Evolutionary conservation across 2,329 filamentous ascomycete genomes (phyloP), one percentile per base, ranked within the genome.

Genomic region (Sporothrix variecibatus): DNA sequence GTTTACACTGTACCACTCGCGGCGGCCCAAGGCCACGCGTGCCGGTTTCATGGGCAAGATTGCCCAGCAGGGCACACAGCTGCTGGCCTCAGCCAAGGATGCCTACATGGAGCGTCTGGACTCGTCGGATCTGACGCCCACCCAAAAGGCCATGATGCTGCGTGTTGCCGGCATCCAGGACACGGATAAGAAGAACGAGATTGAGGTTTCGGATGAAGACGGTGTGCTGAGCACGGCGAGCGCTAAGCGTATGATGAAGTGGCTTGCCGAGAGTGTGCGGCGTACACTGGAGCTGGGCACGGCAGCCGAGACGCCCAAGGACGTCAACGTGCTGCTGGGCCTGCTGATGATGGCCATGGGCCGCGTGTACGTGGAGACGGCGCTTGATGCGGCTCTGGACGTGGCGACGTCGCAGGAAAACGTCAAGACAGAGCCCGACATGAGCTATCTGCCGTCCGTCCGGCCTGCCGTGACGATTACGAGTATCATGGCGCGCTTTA

Each of bases 201-300:
- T 97, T 74, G 95, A 97, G 80, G 93, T 98, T 43, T 91, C 92
- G 0, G 96, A 98, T 75, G 91, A 95, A 80, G 95, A 99, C 79
- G 96, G 96, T 46, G 87, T 90, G 73, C 85, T 98, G 34, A 95
- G 91, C 77, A 86, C 97, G 4, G 86, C 90, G n/a, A 94, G 93
- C 81, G 94, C 95, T n/a, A 98, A 98, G 84, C 90, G 96, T 74
- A 99, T 99, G 95, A 88, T 99, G 75, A 97, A 94, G 81, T 99
- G 96, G 96, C 86, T 99, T 56, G 96, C 96, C 2, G 96, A 99
- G 85, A 94, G 94, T 76, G 95, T 99, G 31, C 93, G 96, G 53
- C 88, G 96, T 76, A 94, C 94, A 0, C 87, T 99, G 11, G 96
- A 99, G 82, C 87, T 99, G n/a, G 94, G 93, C 31, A 92, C 93